Evolutionary conservation across 805 yeast species (phyloP).

Genomic region (Candida michaelii): DNA sequence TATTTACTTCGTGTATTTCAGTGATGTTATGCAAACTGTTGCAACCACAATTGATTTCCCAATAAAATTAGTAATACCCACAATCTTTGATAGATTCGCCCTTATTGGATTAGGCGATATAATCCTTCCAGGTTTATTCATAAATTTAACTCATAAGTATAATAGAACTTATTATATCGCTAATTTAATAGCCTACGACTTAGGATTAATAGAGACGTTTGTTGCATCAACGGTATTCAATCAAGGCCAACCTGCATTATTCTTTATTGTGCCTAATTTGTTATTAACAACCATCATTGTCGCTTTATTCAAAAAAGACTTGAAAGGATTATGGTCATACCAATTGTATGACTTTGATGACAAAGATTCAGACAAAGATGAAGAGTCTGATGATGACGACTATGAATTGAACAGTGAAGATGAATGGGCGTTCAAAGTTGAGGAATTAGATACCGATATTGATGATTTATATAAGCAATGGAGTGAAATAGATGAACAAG

Average conservation of each 20-base stretch:
- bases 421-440: conserved; percentile 21
- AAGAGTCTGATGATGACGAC: conserved; percentile 15
- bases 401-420: conserved; percentile 17
- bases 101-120: conserved; percentile 68
- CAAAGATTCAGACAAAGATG: conserved; percentile 2
- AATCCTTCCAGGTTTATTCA: conserved; percentile 56
- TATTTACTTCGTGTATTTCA: conserved; percentile 63
- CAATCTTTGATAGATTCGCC: conserved; percentile 20
- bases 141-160: conserved; percentile 53
- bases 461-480: conserved; percentile 18
- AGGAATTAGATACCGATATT: conserved; percentile 20
- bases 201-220: conserved; percentile 28
- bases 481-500: conserved; percentile 10
- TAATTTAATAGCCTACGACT: conserved; percentile 46
- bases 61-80: conserved; percentile 47
- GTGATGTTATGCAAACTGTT: conserved; percentile 61
- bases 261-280: conserved; percentile 58
- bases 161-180: conserved; percentile 47
- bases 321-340: conserved; percentile 38
- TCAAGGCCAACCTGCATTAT: conserved; percentile 65
- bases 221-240: conserved; percentile 35
- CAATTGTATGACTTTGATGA: conserved; percentile 22
- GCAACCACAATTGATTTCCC: conserved; percentile 60
- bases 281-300: conserved; percentile 28
- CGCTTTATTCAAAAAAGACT: conserved; percentile 44